Conservation (phyloP, 1,284 basidiomycete genomes). For the Leccinum pseudoinsigne region DNA sequence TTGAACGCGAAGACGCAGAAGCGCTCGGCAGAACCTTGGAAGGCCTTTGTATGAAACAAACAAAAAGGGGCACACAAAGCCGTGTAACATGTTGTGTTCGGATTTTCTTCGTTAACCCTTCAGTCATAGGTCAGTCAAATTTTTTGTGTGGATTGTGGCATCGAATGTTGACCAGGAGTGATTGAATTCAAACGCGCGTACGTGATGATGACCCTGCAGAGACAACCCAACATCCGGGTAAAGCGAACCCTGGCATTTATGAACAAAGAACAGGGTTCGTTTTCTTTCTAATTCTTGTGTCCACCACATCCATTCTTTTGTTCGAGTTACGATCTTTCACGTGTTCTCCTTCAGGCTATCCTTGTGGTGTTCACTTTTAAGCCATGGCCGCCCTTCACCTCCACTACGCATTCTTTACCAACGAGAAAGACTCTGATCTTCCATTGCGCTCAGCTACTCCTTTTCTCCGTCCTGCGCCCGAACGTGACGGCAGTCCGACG, state of each 20-base stretch:
- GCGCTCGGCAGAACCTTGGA: conserved; percentile 22
- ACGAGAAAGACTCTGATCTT: conserved; percentile 39
- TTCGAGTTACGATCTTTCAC: conserved; percentile 20
- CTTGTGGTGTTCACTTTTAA: conserved; percentile 16
- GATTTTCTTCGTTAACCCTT: neutral
- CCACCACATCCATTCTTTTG: conserved; percentile 2
- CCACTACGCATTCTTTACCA: conserved; percentile 52
- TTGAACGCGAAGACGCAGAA: conserved; percentile 14
- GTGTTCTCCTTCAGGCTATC: conserved; percentile 8
- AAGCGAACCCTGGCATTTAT: conserved; percentile 17
- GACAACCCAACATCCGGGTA: conserved; percentile 4
- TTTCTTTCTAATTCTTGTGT: conserved; percentile 12
- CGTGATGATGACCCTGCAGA: conserved; percentile 12
- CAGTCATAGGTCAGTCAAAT: conserved; percentile 16
- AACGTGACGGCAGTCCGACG: conserved; percentile 48
- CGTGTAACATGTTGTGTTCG: conserved; percentile 5
- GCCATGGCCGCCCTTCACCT: conserved; percentile 56
- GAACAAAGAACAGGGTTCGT: conserved; percentile 17
- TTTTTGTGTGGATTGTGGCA: neutral
- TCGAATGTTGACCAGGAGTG: conserved; percentile 12
- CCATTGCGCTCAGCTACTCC: conserved; percentile 49
- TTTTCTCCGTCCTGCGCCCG: conserved; percentile 46
- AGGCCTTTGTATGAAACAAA: conserved; percentile 10
- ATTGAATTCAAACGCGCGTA: conserved; percentile 6
- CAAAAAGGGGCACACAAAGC: conserved; percentile 16